These are phyloP conservation scores for Aphanomyces astaci DNA, from an alignment of 352 stramenopile species.

Conservation along the genomic window DNA sequence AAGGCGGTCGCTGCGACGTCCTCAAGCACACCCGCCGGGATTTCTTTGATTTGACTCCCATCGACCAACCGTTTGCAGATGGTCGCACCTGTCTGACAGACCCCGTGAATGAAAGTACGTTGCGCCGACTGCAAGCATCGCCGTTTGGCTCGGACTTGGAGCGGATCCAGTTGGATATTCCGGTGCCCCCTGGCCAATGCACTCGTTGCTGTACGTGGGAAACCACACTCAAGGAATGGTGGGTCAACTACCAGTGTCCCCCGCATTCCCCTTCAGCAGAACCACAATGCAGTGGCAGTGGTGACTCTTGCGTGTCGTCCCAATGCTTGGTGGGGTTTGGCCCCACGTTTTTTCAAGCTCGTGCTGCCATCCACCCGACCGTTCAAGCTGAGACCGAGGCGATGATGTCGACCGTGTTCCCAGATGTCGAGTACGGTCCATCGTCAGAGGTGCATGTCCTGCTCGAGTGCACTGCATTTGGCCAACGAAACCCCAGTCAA, in stretches of 20 bases:
- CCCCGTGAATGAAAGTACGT: background rate
- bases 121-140: background rate
- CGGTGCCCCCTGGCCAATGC: background rate
- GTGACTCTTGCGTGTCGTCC: background rate
- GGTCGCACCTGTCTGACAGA: background rate
- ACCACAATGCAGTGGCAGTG: background rate
- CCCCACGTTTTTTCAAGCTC: background rate
- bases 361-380: background rate
- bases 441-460: slow-evolving; percentile 2
- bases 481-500: background rate
- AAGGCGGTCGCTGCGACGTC: background rate
- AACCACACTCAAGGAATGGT: background rate
- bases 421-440: background rate
- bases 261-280: background rate
- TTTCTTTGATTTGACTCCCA: background rate
- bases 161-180: background rate
- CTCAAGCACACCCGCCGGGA: background rate
- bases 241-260: background rate
- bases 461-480: slow-evolving; percentile 4
- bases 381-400: background rate
- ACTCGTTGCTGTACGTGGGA: slow-evolving; percentile 6
- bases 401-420: background rate
- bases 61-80: background rate
- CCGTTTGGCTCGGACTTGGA: background rate
- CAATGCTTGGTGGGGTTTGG: slow-evolving; percentile 2